Evolutionary conservation across 169 alveolate genomes (phyloP).

Genomic region (Babesia gibsoni): DNA sequence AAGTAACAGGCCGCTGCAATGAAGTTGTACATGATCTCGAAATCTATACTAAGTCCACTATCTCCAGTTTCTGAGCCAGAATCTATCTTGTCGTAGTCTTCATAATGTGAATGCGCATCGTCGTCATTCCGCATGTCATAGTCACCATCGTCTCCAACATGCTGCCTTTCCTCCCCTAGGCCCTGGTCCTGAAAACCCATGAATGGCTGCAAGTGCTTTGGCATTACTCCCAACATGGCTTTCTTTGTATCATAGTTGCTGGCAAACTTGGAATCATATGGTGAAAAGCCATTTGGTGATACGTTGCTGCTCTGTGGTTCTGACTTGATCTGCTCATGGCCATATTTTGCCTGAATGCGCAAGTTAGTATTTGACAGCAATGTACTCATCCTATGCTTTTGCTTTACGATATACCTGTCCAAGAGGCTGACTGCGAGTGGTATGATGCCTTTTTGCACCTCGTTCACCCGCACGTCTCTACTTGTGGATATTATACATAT

Average conservation of each 20-base stretch:
- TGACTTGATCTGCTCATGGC: neutral
- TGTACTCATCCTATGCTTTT: conserved; percentile 16
- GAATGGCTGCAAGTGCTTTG: neutral
- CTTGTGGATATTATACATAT: conserved; percentile 54
- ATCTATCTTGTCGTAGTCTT: neutral
- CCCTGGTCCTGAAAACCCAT: too few relatives aligned
- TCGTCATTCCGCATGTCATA: conserved; percentile 10
- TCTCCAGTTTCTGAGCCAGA: neutral
- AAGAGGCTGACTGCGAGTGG: conserved; percentile 56
- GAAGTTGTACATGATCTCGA: conserved; percentile 36
- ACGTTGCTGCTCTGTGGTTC: conserved; percentile 22
- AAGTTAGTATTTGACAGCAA: conserved; percentile 8
- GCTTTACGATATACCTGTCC: conserved; percentile 47
- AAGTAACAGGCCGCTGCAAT: conserved; percentile 60
- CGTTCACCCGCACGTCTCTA: conserved; percentile 32
- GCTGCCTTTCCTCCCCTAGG: neutral
- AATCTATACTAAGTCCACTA: neutral
- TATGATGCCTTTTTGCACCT: conserved; percentile 44
- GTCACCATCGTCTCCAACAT: neutral
- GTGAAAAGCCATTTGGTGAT: neutral
- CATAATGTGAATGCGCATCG: neutral
- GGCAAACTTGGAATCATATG: conserved; percentile 1
- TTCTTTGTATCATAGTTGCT: neutral
- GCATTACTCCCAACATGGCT: neutral
- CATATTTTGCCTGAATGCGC: neutral